phyloP scores from a whole-genome alignment of 257 asterid genomes.

The Primulina eburnea region DNA sequence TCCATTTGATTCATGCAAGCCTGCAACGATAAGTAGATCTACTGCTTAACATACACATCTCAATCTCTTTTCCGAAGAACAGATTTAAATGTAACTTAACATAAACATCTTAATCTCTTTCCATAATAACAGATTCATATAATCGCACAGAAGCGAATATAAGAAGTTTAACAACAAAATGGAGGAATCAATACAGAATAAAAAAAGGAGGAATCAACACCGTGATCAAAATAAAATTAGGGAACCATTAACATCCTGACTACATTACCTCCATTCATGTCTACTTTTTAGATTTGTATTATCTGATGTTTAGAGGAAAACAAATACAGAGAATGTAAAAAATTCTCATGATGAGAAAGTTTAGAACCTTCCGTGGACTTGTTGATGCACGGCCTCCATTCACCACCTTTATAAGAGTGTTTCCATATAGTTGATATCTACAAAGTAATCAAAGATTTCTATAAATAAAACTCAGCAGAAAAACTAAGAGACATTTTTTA shows the following conservation, averaged over 20 bases:
- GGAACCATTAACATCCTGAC: not conserved
- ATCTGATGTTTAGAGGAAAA: not conserved
- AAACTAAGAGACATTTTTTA: slow-evolving; percentile 14
- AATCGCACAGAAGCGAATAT: not conserved
- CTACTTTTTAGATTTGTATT: too few species aligned
- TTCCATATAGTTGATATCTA: slow-evolving; percentile 95
- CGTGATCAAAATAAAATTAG: not conserved
- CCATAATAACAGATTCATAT: not conserved
- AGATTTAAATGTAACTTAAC: not conserved
- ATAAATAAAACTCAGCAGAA: slow-evolving; percentile 28
- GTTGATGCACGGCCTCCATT: slow-evolving; percentile 89
- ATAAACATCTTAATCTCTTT: not conserved
- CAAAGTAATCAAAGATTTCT: slow-evolving; percentile 20
- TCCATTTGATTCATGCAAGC: slow-evolving; percentile 54
- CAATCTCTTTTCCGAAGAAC: slow-evolving; percentile 12
- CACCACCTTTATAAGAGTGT: slow-evolving; percentile 78
- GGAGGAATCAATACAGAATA: not conserved
- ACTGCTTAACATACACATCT: slow-evolving; percentile 21
- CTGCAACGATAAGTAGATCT: slow-evolving; percentile 26
- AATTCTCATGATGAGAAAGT: slow-evolving; percentile 21
- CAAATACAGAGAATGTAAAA: not conserved
- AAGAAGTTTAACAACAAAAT: not conserved
- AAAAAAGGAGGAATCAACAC: not conserved
- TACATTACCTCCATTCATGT: too few species aligned
- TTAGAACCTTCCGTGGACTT: slow-evolving; percentile 63